A percentile compares a stretch with the other conserved stretches of the same genome.
phyloP scores from a whole-genome alignment of 768 basidiomycete species.

The Cubamyces lactineus region DNA sequence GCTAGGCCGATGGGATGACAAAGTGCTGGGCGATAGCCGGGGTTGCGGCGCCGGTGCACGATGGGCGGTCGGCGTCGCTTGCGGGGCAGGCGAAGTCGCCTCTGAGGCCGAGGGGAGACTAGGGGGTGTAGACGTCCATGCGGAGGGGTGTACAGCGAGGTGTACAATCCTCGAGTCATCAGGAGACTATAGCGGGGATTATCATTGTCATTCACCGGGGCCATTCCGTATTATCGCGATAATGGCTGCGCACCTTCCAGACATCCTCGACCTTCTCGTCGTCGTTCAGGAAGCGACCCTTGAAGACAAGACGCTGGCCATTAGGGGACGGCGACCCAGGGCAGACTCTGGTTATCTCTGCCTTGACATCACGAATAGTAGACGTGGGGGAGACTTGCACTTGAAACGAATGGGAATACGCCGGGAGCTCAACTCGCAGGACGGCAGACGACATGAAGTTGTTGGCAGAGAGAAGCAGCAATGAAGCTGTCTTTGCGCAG shows the following conservation, averaged over 20 bases:
- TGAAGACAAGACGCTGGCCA: conserved; percentile 80
- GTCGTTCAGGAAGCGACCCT: conserved; percentile 68
- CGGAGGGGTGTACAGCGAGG: conserved; percentile 79
- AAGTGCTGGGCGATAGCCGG: neutral
- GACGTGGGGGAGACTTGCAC: conserved; percentile 51
- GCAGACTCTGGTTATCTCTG: conserved; percentile 62
- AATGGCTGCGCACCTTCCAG: conserved; percentile 60
- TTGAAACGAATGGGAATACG: conserved; percentile 68
- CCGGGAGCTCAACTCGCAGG: conserved; percentile 75
- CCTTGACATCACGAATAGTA: conserved; percentile 67
- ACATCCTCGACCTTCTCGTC: conserved; percentile 65
- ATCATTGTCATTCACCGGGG: conserved; percentile 6
- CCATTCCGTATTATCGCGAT: conserved; percentile 11
- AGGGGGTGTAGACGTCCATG: conserved; percentile 66
- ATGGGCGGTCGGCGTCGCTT: neutral
- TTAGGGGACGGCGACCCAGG: conserved; percentile 64
- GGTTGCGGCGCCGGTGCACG: conserved; percentile 6
- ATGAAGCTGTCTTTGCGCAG: conserved; percentile 9
- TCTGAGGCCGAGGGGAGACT: conserved; percentile 26
- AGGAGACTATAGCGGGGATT: conserved; percentile 42
- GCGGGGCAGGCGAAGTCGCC: neutral
- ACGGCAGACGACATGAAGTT: conserved; percentile 32
- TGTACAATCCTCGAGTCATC: conserved; percentile 68
- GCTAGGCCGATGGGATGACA: neutral
- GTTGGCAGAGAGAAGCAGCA: conserved; percentile 3